Evolutionary conservation across 352 stramenopile species (phyloP).

Genomic region (Globisporangium cylindrosporum): DNA sequence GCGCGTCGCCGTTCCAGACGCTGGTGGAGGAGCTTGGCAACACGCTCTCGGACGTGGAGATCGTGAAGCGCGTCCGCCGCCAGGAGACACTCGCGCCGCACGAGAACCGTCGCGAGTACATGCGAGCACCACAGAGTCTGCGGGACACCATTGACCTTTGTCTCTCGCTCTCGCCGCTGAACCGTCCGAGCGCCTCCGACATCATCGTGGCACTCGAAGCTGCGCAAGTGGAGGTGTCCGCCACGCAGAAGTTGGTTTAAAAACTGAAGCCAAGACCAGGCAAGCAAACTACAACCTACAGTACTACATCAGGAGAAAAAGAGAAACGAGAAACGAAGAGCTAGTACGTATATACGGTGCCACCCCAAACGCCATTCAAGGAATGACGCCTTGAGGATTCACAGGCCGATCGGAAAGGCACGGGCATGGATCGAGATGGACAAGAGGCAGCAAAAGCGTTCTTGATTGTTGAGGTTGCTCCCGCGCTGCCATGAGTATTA

Average conservation of each 20-base stretch:
- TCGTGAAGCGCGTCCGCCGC: constrained; percentile 37
- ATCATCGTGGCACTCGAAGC: constrained; percentile 34
- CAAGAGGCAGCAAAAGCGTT: neutral
- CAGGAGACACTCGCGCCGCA: constrained; percentile 41
- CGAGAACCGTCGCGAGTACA: constrained; percentile 37
- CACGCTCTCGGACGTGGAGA: constrained; percentile 50
- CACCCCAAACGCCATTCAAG: neutral
- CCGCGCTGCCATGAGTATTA: neutral
- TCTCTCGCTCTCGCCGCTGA: constrained; percentile 54
- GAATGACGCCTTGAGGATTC: neutral
- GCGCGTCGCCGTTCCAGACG: constrained; percentile 41
- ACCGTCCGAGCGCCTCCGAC: constrained; percentile 42
- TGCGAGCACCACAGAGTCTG: constrained; percentile 35
- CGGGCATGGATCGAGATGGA: neutral
- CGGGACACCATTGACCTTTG: constrained; percentile 41
- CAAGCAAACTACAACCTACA: neutral
- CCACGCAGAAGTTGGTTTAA: constrained; percentile 14
- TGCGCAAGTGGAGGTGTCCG: constrained; percentile 19
- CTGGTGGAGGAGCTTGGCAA: constrained; percentile 44
- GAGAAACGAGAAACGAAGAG: neutral
- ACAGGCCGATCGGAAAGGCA: neutral
- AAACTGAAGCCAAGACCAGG: neutral
- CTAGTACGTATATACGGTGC: neutral
- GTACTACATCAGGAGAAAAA: neutral
- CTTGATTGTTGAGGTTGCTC: neutral